phyloP scores from a whole-genome alignment of 306 rosid genomes.

The Pyrus communis region DNA sequence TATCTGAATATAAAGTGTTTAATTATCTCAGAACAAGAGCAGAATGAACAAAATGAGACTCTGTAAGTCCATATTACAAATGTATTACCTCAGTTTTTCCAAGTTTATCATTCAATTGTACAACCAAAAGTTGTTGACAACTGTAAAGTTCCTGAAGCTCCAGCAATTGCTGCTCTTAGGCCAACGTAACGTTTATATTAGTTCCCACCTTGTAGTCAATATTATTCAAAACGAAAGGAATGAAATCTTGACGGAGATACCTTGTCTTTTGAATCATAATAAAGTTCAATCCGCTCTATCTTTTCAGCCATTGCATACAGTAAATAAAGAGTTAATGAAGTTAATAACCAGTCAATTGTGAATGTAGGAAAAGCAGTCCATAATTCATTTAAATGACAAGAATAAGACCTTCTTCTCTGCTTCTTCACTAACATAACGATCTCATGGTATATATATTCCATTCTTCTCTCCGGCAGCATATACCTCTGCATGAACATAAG shows the following conservation, averaged over 20 bases:
- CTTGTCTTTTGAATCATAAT: conserved; percentile 85
- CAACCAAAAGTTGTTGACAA: conserved; percentile 69
- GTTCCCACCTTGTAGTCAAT: neutral
- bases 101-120: conserved; percentile 60
- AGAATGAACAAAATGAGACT: conserved; percentile 1
- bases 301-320: conserved; percentile 85
- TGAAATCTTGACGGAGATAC: conserved; percentile 31
- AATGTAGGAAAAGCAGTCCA: neutral
- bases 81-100: conserved; percentile 69
- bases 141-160: conserved; percentile 87
- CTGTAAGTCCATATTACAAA: neutral
- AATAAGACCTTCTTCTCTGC: conserved; percentile 82
- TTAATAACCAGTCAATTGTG: conserved; percentile 5
- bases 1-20: conserved; percentile 40
- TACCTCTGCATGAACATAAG: conserved; percentile 46
- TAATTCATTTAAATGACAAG: neutral
- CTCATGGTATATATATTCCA: conserved; percentile 91
- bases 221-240: conserved; percentile 2
- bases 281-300: conserved; percentile 88
- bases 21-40: conserved; percentile 9
- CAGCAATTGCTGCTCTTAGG: conserved; percentile 55
- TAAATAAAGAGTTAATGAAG: conserved; percentile 5
- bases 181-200: conserved; percentile 10
- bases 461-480: conserved; percentile 96
- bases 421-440: conserved; percentile 86